Conservation (phyloP, 1,139 yeast species). For the Suzukiozyma palmioleophila region DNA sequence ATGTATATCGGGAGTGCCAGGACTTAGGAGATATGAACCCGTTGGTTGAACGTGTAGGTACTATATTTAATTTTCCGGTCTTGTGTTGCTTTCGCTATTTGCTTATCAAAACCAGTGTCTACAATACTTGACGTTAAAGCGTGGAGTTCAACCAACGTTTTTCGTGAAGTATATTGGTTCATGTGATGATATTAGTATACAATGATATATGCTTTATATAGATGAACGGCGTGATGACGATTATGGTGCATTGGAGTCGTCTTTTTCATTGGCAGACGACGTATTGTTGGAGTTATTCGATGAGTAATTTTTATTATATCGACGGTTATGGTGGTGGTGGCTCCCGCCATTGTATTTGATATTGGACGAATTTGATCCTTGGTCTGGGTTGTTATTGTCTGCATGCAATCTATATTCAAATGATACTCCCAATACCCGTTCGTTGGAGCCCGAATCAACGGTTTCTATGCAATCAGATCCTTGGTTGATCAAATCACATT, state of each 20-base stretch:
- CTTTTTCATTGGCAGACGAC: neutral
- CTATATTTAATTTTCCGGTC: no score
- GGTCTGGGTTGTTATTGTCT: conserved; percentile 21
- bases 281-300: neutral
- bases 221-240: no score
- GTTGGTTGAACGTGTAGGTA: no score
- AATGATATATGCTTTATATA: neutral
- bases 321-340: conserved; percentile 1
- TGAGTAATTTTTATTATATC: neutral
- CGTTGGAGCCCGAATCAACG: conserved; percentile 32
- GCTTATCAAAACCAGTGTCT: no score
- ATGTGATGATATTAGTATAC: neutral
- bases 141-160: no score
- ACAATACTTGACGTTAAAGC: no score
- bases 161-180: no score
- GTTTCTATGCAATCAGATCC: conserved; percentile 31
- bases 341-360: neutral
- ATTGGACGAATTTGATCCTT: neutral
- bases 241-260: neutral
- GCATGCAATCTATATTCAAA: conserved; percentile 45
- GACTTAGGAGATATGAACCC: no score
- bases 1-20: no score
- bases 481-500: conserved; percentile 41
- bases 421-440: conserved; percentile 41
- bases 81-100: no score